Base-by-base conservation (phyloP, 106 monocot species). In the Dactylorhiza incarnata region DNA sequence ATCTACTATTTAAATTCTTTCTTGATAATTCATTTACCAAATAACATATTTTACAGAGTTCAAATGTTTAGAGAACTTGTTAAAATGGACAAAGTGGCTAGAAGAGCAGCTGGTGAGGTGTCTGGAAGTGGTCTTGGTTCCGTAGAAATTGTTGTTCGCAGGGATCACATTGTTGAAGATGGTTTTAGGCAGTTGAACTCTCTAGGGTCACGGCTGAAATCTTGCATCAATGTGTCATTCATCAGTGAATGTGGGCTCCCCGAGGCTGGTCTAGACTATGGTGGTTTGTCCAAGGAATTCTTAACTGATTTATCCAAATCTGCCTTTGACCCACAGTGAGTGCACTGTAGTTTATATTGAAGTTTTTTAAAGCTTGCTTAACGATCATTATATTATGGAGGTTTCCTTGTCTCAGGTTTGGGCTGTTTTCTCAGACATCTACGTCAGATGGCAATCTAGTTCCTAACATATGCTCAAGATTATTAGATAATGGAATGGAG, bases 261-360 rank as follows among this genome's bases (percentile, higher is more conserved):
- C 66, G 95, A 95, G 74, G 92, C 88, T 75, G 95, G 95, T 77
- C 81, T 95, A 23, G 95, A 95, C 69, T 95, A 92, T 79, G 95
- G 95, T 26, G 95, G 95, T 75, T 81, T 95, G 23, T 90, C 95
- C n/a, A 95, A 95, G 74, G 92, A 92, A 79, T 95, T 95, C 68
- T 88, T 95, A 79, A 92, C 90, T 51, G 95, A 95, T 84, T 79
- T 95, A 37, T 74, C 88, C 6, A 92, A 87, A 78, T 77, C 90
- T 77, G 90, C 88, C 53, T 92, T 95, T 74, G 82, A 85, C 63
- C 92, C 95, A 61, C 80, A 81, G 95, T 95, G 90, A 85, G 83
- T 76, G 10, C 2, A 13, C 48, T 48, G 45, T 48, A 46, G 11
- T 71, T 47, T 9, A 71, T 47, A 71, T 48, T 8, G 6, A 71